phyloP scores from a whole-genome alignment of 2,329 filamentous ascomycete genomes.

The Stachybotrys chlorohalonatus region DNA sequence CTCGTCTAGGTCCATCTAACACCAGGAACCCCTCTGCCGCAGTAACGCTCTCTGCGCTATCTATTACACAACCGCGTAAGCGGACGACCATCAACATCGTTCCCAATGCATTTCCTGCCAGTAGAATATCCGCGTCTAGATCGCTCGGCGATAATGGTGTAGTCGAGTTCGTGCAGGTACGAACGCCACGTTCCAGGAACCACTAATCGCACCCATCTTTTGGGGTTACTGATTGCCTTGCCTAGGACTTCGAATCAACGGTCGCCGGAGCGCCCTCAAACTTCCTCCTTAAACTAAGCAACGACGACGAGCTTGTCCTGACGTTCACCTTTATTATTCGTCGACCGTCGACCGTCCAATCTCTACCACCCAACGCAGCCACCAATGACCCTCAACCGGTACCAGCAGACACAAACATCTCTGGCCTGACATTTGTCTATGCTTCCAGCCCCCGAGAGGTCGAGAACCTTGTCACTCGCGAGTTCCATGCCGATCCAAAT shows the following conservation, averaged over 20 bases:
- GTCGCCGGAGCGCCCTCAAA: constrained; percentile 43
- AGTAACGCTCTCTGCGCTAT: constrained; percentile 84
- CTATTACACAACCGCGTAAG: constrained; percentile 70
- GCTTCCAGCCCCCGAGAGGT: constrained; percentile 79
- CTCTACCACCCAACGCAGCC: constrained; percentile 28
- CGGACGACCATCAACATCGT: constrained; percentile 68
- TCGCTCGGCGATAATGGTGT: constrained; percentile 64
- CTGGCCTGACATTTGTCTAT: constrained; percentile 85
- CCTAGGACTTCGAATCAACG: constrained; percentile 66
- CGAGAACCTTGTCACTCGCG: constrained; percentile 85
- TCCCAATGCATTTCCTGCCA: constrained; percentile 83
- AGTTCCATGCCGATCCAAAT: constrained; percentile 96
- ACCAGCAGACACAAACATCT: constrained; percentile 65
- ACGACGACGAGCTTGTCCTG: constrained; percentile 88
- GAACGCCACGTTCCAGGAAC: constrained; percentile 6
- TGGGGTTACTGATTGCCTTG: constrained; percentile 8
- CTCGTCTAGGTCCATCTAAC: constrained; percentile 3
- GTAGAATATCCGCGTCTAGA: constrained; percentile 63
- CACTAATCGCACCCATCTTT: constrained; percentile 4
- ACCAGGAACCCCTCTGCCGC: constrained; percentile 12
- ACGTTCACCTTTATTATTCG: constrained; percentile 83
- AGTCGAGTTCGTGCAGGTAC: constrained; percentile 87
- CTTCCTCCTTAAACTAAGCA: constrained; percentile 79
- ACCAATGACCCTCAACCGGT: constrained; percentile 39
- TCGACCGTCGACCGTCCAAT: constrained; percentile 29